Conservation (phyloP, 2,329 filamentous ascomycete species). For the Lecanicillium sp. region DNA sequence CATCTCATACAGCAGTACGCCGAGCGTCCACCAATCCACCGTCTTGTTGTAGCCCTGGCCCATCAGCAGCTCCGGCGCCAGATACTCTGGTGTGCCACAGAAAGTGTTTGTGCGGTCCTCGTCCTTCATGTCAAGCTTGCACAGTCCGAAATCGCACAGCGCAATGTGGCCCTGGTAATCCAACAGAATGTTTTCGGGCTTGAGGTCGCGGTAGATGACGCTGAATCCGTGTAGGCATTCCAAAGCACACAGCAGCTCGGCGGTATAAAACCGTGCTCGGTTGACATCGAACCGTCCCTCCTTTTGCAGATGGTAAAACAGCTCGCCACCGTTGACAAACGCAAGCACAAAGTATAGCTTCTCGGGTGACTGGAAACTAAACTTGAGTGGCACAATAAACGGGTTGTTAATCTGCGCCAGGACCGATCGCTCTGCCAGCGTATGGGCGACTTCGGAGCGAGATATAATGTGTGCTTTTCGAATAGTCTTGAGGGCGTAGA, state of each 20-base stretch:
- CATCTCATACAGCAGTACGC: slow-evolving; percentile 97
- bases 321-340: slow-evolving; percentile 94
- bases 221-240: slow-evolving; percentile 98
- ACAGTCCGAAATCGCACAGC: slow-evolving; percentile 94
- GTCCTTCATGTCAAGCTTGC: slow-evolving; percentile 99
- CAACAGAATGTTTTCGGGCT: slow-evolving; percentile 88
- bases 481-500: slow-evolving; percentile 97
- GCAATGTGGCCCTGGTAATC: slow-evolving; percentile 98
- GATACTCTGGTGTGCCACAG: slow-evolving; percentile 95
- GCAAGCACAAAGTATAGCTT: slow-evolving; percentile 96
- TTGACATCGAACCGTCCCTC: slow-evolving; percentile 98
- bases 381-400: slow-evolving; percentile 97
- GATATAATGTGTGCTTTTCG: slow-evolving; percentile 99
- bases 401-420: slow-evolving; percentile 99
- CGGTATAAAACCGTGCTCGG: slow-evolving; percentile 92
- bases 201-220: slow-evolving; percentile 78
- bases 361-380: slow-evolving; percentile 97
- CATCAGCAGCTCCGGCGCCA: slow-evolving; percentile 87
- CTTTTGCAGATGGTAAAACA: slow-evolving; percentile 95
- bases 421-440: slow-evolving; percentile 92
- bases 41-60: slow-evolving; percentile 97
- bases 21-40: slow-evolving; percentile 98
- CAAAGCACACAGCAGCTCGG: slow-evolving; percentile 90
- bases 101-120: slow-evolving; percentile 98
- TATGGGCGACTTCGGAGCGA: slow-evolving; percentile 93